These are phyloP conservation scores for Favolaschia claudopus DNA, from an alignment of 768 basidiomycete genomes.

Conservation along the genomic window DNA sequence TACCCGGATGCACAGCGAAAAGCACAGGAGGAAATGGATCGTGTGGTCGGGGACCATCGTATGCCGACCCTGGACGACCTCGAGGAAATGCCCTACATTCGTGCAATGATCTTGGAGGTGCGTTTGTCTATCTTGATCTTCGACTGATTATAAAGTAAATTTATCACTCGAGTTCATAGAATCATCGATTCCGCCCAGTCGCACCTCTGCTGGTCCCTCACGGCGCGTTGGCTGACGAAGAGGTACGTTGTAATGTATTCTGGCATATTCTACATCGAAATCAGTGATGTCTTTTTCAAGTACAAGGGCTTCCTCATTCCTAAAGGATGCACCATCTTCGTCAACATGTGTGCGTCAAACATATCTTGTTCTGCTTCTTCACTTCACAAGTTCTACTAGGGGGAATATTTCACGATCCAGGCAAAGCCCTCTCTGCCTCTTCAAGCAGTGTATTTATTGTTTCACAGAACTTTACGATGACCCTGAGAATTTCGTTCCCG, in stretches of 20 bases:
- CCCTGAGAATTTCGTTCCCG: slow-evolving; percentile 12
- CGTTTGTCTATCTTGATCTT: not conserved
- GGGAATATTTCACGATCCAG: slow-evolving; percentile 21
- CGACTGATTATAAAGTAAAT: not conserved
- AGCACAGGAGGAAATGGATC: slow-evolving; percentile 38
- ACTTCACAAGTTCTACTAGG: not conserved
- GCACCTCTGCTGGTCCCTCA: slow-evolving; percentile 2
- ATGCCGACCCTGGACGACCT: slow-evolving; percentile 30
- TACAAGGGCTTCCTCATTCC: slow-evolving; percentile 16
- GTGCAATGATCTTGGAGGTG: slow-evolving; percentile 32
- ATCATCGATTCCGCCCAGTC: slow-evolving; percentile 14
- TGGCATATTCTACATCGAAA: not conserved
- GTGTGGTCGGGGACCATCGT: slow-evolving; percentile 33
- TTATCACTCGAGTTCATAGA: too few relatives aligned
- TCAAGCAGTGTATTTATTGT: not conserved
- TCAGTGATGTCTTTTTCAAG: too few relatives aligned
- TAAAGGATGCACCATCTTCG: slow-evolving; percentile 9
- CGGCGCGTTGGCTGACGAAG: not conserved
- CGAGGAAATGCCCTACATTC: slow-evolving; percentile 32
- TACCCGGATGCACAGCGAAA: slow-evolving; percentile 37
- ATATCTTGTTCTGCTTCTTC: not conserved
- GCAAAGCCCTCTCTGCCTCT: not conserved
- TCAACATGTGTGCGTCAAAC: slow-evolving; percentile 11
- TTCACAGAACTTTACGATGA: slow-evolving; percentile 10
- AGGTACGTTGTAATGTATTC: not conserved